Evolutionary conservation across 2,329 filamentous ascomycete species (phyloP), one percentile per base, ranked within the genome.

Genomic region (Ophiostoma triangulosporum): DNA sequence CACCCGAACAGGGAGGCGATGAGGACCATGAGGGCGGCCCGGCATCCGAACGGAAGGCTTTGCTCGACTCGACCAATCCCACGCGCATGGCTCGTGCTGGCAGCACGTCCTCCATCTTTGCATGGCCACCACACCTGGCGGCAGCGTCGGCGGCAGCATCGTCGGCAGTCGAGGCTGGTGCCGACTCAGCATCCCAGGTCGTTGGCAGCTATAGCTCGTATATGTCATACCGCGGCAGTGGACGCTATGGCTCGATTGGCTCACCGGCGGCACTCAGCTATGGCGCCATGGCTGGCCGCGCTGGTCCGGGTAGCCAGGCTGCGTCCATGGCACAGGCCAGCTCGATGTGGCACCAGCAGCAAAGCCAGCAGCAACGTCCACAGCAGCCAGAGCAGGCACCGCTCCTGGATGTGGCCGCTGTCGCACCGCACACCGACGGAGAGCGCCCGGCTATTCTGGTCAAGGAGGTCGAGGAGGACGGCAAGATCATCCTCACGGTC

Each of bases 401-500:
- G 29, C 46, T 32, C 17, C 27, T 67, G 5, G 69, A 66, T 12
- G 67, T 66, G 22, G 29, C 46, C n/a, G 70, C 69, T 43, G 61
- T 70, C 20, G 68, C 20, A 20, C 46, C 46, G 11, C 29, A 22
- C 17, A 33, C 72, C 0, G 77, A 80, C 57, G 76, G 76, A 27
- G 83, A 84, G 61, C 73, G 77, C 31, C 81, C 86, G 59, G 86
- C 88, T 2, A 76, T 96, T 53, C 70, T 95, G n/a, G 83, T 96
- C 52, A 91, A 89, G 69, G 86, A 90, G 66, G 78, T 95, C 12
- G 86, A 94, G 64, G 86, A 93, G 61, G 88, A 93, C 60, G 88
- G 93, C 40, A 88, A 84, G 63, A 78, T 91, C 48, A 80, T 95
- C 54, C 78, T 91, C 60, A 78, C 91, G 2, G 83, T 95, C 2